Conservation (phyloP, 2,329 filamentous ascomycete genomes). For the Ascochyta fabae region DNA sequence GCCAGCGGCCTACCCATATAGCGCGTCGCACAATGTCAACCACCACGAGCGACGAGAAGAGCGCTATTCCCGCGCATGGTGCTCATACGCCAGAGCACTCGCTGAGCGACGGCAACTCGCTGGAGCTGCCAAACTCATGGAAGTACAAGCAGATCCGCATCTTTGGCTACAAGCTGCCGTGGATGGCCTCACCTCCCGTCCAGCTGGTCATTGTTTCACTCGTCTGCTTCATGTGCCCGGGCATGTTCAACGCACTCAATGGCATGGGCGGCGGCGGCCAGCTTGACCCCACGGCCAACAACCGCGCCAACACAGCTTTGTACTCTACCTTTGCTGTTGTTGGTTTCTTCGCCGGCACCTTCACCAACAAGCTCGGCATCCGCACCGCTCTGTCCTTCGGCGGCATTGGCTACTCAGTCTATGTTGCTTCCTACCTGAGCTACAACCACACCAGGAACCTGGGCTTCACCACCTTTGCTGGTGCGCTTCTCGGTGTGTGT, state of each 20-base stretch:
- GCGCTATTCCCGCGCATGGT: constrained; percentile 27
- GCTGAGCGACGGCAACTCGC: constrained; percentile 37
- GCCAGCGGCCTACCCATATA: background rate
- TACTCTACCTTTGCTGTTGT: constrained; percentile 74
- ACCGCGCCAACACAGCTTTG: constrained; percentile 72
- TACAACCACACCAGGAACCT: constrained; percentile 72
- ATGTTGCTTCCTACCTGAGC: constrained; percentile 72
- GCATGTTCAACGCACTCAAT: constrained; percentile 61
- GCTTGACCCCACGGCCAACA: constrained; percentile 60
- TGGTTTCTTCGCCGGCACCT: constrained; percentile 71
- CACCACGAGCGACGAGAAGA: constrained; percentile 30
- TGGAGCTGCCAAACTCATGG: constrained; percentile 53
- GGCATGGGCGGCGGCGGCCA: constrained; percentile 60
- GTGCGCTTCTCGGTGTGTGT: constrained; percentile 77
- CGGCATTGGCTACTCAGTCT: constrained; percentile 78
- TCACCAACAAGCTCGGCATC: constrained; percentile 78
- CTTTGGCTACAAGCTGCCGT: constrained; percentile 52
- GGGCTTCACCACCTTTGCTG: constrained; percentile 78
- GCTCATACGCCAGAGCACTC: constrained; percentile 41
- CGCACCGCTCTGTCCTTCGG: constrained; percentile 72
- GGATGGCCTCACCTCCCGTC: constrained; percentile 57
- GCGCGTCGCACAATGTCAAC: constrained; percentile 34
- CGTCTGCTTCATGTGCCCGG: constrained; percentile 62
- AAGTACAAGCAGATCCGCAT: constrained; percentile 55
- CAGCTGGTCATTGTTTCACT: constrained; percentile 59